Evolutionary conservation across 1,284 basidiomycete genomes (phyloP).

Genomic region (Trichosporon faecale): DNA sequence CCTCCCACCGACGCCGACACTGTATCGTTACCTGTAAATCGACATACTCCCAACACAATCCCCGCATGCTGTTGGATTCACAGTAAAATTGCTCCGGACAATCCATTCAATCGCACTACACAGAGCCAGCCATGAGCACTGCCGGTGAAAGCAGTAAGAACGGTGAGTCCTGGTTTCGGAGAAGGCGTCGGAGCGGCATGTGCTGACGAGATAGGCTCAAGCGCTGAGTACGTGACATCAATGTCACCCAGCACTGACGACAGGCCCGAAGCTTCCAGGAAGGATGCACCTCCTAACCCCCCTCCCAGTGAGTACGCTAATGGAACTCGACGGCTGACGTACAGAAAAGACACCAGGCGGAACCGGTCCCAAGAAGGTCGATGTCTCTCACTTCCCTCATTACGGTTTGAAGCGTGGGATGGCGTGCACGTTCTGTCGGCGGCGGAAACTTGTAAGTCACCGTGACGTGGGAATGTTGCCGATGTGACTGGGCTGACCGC

Average conservation of each 20-base stretch:
- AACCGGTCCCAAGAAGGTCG: constrained; percentile 17
- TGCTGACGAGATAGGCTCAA: constrained; percentile 9
- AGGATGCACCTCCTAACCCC: background rate
- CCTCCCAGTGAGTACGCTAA: background rate
- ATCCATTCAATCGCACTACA: background rate
- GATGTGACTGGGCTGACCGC: constrained; percentile 17
- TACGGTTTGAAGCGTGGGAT: constrained; percentile 27
- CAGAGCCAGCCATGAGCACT: background rate
- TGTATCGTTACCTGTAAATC: background rate
- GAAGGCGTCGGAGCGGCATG: background rate
- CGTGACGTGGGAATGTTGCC: background rate
- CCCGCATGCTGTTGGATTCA: constrained; percentile 2
- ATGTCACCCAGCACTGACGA: background rate
- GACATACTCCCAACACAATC: background rate
- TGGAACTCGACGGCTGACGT: background rate
- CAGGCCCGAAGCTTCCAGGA: background rate
- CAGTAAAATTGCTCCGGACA: background rate
- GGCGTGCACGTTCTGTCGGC: constrained; percentile 45
- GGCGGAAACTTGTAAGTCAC: constrained; percentile 39
- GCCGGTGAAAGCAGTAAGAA: constrained; percentile 1
- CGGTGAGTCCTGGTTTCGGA: background rate
- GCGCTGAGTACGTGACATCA: background rate
- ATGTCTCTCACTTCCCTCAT: constrained; percentile 27
- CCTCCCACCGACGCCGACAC: background rate
- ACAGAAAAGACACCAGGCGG: constrained; percentile 5